Percentiles rank a stretch among this genome's conserved stretches.
These are phyloP conservation scores for Entomortierella beljakovae DNA, from an alignment of 192 early-diverging fungal species.

Conservation along the genomic window DNA sequence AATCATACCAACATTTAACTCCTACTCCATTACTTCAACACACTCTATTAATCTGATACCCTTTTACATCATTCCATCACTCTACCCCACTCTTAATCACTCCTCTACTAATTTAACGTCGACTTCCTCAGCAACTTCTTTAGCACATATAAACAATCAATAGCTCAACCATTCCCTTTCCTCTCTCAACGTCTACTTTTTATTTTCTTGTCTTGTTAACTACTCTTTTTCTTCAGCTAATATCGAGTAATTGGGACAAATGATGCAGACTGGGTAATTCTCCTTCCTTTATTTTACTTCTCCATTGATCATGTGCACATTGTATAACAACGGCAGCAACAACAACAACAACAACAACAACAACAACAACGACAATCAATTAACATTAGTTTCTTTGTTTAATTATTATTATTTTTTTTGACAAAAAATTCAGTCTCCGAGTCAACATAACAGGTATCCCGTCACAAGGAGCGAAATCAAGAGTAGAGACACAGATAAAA, in stretches of 20 bases:
- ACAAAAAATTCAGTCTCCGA: conserved; percentile 22
- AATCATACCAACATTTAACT: not conserved
- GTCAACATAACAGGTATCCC: conserved; percentile 62
- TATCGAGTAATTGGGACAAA: conserved; percentile 2
- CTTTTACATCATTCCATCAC: not conserved
- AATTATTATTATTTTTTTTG: conserved; percentile 23
- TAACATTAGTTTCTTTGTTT: not conserved
- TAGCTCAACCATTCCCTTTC: conserved; percentile 4
- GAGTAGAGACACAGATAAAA: conserved; percentile 97
- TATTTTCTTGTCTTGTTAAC: not conserved
- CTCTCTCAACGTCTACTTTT: not conserved
- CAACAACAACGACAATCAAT: too few species aligned
- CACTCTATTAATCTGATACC: not conserved
- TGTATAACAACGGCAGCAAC: too few species aligned
- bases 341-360: too few species aligned
- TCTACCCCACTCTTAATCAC: conserved; percentile 9
- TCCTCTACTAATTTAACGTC: too few species aligned
- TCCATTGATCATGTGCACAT: not conserved
- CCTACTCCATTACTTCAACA: not conserved
- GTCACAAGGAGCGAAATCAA: conserved; percentile 77
- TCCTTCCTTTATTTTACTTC: not conserved
- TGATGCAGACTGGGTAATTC: conserved; percentile 44
- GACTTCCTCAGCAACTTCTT: too few species aligned
- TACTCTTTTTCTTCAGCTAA: not conserved
- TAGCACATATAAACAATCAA: too few species aligned